These are phyloP conservation scores for Irpex lacteus DNA, from an alignment of 1,284 basidiomycete genomes.

Conservation along the genomic window DNA sequence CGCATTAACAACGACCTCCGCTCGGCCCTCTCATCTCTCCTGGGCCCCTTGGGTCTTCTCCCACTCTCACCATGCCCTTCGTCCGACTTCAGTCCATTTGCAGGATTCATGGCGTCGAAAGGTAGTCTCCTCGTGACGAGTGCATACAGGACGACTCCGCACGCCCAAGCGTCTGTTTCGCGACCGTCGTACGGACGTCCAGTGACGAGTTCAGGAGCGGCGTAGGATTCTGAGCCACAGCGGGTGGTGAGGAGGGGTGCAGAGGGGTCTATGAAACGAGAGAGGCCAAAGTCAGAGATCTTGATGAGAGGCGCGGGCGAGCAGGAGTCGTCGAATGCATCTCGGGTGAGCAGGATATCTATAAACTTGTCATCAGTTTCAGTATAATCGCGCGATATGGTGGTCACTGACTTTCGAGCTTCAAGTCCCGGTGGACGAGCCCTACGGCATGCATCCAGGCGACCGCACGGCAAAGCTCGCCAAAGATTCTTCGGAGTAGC, in stretches of 20 bases:
- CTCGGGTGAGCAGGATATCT: slow-evolving; percentile 54
- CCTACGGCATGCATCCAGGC: slow-evolving; percentile 89
- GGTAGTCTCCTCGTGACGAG: slow-evolving; percentile 64
- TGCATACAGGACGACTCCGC: slow-evolving; percentile 82
- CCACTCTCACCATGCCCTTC: slow-evolving; percentile 2
- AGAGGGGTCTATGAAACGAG: slow-evolving; percentile 77
- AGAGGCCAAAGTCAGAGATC: slow-evolving; percentile 89
- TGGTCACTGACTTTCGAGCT: slow-evolving; percentile 80
- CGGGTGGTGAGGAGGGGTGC: slow-evolving; percentile 78
- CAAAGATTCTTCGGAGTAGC: slow-evolving; percentile 75
- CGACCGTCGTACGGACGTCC: slow-evolving; percentile 79
- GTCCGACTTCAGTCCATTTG: slow-evolving; percentile 2
- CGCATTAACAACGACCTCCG: slow-evolving; percentile 61
- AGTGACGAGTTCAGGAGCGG: slow-evolving; percentile 83
- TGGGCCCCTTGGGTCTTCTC: slow-evolving; percentile 11
- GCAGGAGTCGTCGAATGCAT: slow-evolving; percentile 31
- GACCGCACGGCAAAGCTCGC: slow-evolving; percentile 78
- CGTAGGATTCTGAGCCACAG: slow-evolving; percentile 90
- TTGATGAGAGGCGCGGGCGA: slow-evolving; percentile 69
- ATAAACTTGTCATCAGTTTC: not conserved
- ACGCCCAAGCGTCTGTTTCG: slow-evolving; percentile 88
- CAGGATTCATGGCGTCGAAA: slow-evolving; percentile 36
- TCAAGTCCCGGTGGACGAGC: slow-evolving; percentile 91
- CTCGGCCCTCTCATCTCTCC: slow-evolving; percentile 29
- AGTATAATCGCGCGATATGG: not conserved